Percentiles rank a stretch among this genome's conserved stretches.
Conservation (phyloP, 2,329 filamentous ascomycete species). For the Cytospora piceae region DNA sequence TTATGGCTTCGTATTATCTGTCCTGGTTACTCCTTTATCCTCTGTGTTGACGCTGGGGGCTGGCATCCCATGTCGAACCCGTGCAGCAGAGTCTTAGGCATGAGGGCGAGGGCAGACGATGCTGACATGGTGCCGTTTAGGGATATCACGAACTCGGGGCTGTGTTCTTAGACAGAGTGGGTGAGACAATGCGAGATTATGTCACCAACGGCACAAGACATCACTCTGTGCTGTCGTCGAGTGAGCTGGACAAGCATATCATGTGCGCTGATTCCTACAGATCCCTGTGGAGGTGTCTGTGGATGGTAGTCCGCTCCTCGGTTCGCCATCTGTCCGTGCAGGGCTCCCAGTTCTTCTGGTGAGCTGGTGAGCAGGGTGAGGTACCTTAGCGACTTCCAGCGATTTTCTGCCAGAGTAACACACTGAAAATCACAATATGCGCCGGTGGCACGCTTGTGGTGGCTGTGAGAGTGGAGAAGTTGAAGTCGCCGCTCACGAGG, state of each 20-base stretch:
- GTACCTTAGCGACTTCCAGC: background rate
- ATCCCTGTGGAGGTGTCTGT: background rate
- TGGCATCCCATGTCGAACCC: background rate
- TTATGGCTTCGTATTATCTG: no score
- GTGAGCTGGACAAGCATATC: background rate
- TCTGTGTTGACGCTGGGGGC: background rate
- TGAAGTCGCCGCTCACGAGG: background rate
- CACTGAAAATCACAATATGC: background rate
- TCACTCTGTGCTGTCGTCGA: background rate
- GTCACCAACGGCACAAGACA: background rate
- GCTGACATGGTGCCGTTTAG: constrained; percentile 9
- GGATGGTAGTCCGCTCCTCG: background rate
- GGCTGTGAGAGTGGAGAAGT: constrained; percentile 21
- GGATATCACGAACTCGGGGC: constrained; percentile 12
- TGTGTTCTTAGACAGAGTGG: constrained; percentile 20
- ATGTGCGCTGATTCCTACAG: background rate
- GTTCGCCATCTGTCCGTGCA: background rate
- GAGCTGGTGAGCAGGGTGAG: background rate
- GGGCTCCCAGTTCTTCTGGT: background rate
- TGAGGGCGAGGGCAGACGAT: constrained; percentile 22
- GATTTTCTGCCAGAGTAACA: background rate
- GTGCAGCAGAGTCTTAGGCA: background rate
- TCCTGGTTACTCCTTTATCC: background rate
- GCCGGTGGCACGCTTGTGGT: constrained; percentile 19
- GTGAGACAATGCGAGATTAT: constrained; percentile 13